Base-by-base conservation (phyloP, 192 early-diverging fungal genomes). In the Entomortierella parvispora region DNA sequence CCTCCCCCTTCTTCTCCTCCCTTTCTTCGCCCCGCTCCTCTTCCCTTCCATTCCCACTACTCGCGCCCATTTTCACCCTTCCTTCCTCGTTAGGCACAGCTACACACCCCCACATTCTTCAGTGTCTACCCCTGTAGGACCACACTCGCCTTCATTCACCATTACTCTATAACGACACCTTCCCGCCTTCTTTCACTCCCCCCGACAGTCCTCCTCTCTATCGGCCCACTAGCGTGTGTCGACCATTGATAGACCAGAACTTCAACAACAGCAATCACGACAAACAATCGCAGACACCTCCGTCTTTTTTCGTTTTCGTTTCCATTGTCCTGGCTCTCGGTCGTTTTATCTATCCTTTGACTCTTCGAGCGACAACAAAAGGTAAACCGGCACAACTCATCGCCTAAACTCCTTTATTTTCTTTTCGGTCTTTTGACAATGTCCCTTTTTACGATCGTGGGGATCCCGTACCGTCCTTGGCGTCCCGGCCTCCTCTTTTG, bases 271-370 rank as follows among this genome's bases (percentile, higher is more conserved):
- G n/a, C n/a, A n/a, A n/a, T n/a, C n/a, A n/a, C n/a, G n/a, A n/a
- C n/a, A n/a, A n/a, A n/a, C n/a, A n/a, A n/a, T n/a, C n/a, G n/a
- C n/a, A n/a, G n/a, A n/a, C 51, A 42, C 52, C 65, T 68, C 65
- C 65, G 57, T 58, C 18, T 45, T 56, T 62, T 62, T 62, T 61
- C 31, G 3, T 43, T 25, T 12, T 67, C 57, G 31, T 58, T 15
- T 18, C 31, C 34, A 42, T 42, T 50, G 28, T 28, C 22, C 37
- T 47, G 54, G 54, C 51, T 54, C 51, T 52, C 50, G 48, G 50
- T 23, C 31, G 42, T 45, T 44, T 66, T 17, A 9, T 40, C 12
- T 12, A 40, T 12, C 12, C 37, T 40, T 51, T 31, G 28, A 12
- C 28, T 58, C 42, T 2, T 40, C 40, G 56, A 32, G 23, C 33